A percentile compares a stretch with the other conserved stretches of the same genome.
Conservation (phyloP, 768 basidiomycete genomes). For the Tricholoma bakamatsutake region DNA sequence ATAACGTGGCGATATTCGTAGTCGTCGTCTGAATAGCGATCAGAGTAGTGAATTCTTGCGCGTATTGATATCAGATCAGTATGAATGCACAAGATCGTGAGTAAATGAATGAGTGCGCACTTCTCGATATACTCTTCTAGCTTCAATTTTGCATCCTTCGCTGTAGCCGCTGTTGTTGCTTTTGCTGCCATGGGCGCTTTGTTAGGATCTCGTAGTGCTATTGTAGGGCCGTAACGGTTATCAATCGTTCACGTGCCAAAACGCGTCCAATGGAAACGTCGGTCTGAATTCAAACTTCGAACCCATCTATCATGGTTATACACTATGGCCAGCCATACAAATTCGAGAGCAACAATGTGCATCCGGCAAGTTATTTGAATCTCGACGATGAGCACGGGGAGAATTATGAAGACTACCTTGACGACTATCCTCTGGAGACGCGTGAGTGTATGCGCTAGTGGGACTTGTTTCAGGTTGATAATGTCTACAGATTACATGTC, state of each 20-base stretch:
- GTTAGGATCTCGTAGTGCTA: not conserved
- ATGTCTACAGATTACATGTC: not conserved
- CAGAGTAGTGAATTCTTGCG: conserved; percentile 81
- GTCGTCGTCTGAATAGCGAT: conserved; percentile 86
- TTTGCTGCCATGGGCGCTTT: conserved; percentile 20
- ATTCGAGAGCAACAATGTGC: not conserved
- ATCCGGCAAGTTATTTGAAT: not conserved
- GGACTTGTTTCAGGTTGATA: not conserved
- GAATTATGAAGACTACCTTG: conserved; percentile 12
- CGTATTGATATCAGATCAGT: conserved; percentile 5
- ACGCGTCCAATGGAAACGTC: not conserved
- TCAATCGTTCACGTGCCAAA: not conserved
- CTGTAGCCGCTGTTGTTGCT: conserved; percentile 18
- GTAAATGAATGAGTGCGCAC: conserved; percentile 29
- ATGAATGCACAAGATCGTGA: conserved; percentile 8
- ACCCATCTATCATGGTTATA: not conserved
- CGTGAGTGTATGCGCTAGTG: conserved; percentile 31
- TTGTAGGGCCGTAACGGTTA: too few species aligned
- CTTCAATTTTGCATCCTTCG: conserved; percentile 41
- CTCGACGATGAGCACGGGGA: not conserved
- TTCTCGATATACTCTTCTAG: conserved; percentile 78
- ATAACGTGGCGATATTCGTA: conserved; percentile 98
- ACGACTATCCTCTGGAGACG: conserved; percentile 25
- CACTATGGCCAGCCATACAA: not conserved
- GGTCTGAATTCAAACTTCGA: not conserved